Percentiles rank a stretch among this genome's conserved stretches.
Evolutionary conservation across 2,329 filamentous ascomycete species (phyloP).

Genomic region (Aspergillus melleus): DNA sequence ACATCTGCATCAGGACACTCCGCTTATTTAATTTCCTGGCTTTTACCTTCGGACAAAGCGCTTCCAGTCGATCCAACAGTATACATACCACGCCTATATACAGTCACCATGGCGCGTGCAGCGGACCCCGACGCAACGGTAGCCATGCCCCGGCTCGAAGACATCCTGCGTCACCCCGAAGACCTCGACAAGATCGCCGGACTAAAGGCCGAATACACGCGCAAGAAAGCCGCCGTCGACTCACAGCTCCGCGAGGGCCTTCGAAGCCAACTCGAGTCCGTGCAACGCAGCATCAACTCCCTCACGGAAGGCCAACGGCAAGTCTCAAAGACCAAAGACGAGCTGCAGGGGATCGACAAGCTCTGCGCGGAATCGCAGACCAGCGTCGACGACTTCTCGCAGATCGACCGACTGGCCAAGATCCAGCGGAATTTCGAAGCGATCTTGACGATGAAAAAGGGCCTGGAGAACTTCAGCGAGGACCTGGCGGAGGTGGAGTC

Average conservation of each 20-base stretch:
- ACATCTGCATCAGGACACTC: too few species aligned
- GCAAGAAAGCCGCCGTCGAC: constrained; percentile 91
- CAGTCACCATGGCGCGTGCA: constrained; percentile 35
- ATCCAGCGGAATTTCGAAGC: constrained; percentile 90
- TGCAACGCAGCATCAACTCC: constrained; percentile 86
- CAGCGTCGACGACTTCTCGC: constrained; percentile 96
- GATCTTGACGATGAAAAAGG: constrained; percentile 88
- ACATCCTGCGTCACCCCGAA: constrained; percentile 91
- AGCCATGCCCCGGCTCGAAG: constrained; percentile 74
- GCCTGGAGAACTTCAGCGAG: constrained; percentile 82
- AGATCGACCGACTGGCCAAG: constrained; percentile 61
- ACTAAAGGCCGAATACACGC: constrained; percentile 87
- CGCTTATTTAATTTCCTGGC: too few species aligned
- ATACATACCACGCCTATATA: too few species aligned
- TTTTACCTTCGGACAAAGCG: too few species aligned
- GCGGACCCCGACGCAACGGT: constrained; percentile 57
- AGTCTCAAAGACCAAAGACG: constrained; percentile 90
- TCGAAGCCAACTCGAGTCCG: constrained; percentile 89
- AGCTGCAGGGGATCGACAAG: constrained; percentile 98
- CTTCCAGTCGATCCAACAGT: too few species aligned
- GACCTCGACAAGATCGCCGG: constrained; percentile 94
- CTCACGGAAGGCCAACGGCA: constrained; percentile 88
- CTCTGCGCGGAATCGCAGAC: constrained; percentile 95
- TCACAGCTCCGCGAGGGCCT: constrained; percentile 84
- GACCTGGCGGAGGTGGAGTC: constrained; percentile 73